Evolutionary conservation across 352 stramenopile species (phyloP).

Genomic region (Pythium sukuiense): DNA sequence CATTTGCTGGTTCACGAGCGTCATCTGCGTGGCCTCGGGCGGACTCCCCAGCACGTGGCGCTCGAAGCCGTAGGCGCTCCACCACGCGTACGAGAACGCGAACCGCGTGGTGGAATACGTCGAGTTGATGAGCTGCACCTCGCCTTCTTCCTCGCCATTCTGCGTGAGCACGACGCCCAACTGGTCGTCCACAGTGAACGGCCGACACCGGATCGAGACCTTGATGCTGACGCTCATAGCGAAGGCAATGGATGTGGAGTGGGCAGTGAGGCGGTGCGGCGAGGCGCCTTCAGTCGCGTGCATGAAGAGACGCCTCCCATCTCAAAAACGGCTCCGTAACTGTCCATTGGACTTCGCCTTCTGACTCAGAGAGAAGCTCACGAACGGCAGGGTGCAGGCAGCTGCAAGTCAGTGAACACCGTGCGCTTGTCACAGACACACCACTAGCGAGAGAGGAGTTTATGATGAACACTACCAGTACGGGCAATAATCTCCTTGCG

Average conservation of each 20-base stretch:
- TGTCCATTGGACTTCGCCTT: not conserved
- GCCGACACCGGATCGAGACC: conserved; percentile 83
- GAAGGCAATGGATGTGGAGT: not conserved
- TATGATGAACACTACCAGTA: too few relatives aligned
- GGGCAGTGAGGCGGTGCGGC: not conserved
- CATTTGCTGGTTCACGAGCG: conserved; percentile 88
- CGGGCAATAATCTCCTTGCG: too few relatives aligned
- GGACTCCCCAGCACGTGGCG: conserved; percentile 77
- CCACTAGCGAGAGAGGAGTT: too few relatives aligned
- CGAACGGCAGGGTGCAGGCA: too few relatives aligned
- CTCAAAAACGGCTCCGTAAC: not conserved
- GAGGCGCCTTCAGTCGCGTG: not conserved
- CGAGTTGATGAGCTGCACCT: conserved; percentile 92
- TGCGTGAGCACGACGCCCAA: conserved; percentile 92
- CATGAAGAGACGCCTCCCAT: not conserved
- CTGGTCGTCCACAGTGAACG: conserved; percentile 90
- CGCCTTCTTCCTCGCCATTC: conserved; percentile 90
- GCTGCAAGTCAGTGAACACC: too few relatives aligned
- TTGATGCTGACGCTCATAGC: conserved; percentile 90
- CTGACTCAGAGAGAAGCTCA: too few relatives aligned
- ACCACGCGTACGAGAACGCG: conserved; percentile 93
- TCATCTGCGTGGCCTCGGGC: conserved; percentile 77
- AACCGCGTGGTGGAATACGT: conserved; percentile 93
- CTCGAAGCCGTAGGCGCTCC: conserved; percentile 93
- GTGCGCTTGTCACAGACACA: too few relatives aligned